Conservation (phyloP, 257 asterid genomes). For the Marsdenia floribunda region DNA sequence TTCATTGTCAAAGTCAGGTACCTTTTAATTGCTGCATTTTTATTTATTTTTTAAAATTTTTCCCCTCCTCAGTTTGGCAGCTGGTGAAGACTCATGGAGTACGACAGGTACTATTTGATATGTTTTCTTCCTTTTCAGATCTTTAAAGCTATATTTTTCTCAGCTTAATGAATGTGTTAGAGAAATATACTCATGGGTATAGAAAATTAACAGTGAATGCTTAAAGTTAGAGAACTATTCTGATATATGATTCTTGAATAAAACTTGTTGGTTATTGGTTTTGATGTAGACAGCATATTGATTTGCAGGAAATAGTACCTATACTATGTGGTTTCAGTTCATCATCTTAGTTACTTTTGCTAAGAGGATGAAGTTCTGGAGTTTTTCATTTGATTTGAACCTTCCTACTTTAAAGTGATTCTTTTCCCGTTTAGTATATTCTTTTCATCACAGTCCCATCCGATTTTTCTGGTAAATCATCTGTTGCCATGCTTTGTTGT, state of each 20-base stretch:
- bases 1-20: neutral
- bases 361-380: neutral
- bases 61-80: neutral
- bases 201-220: neutral
- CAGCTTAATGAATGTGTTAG: neutral
- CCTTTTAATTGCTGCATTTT: neutral
- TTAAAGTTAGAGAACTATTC: neutral
- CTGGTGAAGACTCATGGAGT: conserved; percentile 10
- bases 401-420: neutral
- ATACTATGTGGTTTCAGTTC: neutral
- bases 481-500: neutral
- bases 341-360: neutral
- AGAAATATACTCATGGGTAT: neutral
- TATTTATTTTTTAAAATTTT: no score
- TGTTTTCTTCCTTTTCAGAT: neutral
- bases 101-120: conserved; percentile 10
- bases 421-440: neutral
- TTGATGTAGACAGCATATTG: neutral
- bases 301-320: neutral
- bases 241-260: neutral
- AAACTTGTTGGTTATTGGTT: neutral
- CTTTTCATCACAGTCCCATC: neutral
- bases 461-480: no score
- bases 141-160: neutral
- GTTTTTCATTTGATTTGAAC: neutral